Base-by-base conservation (phyloP, 1,139 yeast genomes). In the Suhomyces atakaporum region DNA sequence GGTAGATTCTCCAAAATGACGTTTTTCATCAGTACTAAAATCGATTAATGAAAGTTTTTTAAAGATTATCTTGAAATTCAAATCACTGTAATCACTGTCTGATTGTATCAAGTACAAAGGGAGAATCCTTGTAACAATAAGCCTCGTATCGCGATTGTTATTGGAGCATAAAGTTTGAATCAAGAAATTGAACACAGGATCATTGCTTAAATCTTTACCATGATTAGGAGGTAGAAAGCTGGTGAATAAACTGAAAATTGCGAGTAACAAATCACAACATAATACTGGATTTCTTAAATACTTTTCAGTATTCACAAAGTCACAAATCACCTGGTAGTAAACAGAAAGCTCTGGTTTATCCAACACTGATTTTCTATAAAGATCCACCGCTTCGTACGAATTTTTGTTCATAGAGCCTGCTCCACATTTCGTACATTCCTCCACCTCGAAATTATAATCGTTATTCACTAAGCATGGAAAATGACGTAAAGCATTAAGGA, bases 1-100 rank as follows among this genome's bases (percentile, higher is more conserved):
- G 0, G 81, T 73, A 0, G 88, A 75, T 51, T 86, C 95, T 7
- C 77, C 80, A 30, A 82, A 58, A 49, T 77, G 72, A 5, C 44
- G 47, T 9, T 51, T 46, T 15, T 40, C 36, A 11, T 58, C 55
- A 23, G 46, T 44, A 21, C 58, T 51, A 34, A 69, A 68, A 15
- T 60, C 60, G 33, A 75, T 66, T 3, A 61, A 50, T n/a, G 66
- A 60, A 1, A 75, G 40, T 11, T 48, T 53, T 15, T 56, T 60
- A 31, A 72, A 61, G 7, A 75, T 62, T 1, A 44, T 32, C 29
- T 66, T 65, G 44, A 75, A 72, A 31, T 62, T 65, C 4, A 50
- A 44, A 15, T 72, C 73, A 29, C 54, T 57, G 4, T 47, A 46
- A 20, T 60, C 63, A 39, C 62, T 63, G 38, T 62, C 65, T 6